A percentile compares a stretch with the other conserved stretches of the same genome.
Conservation (phyloP, 2,329 filamentous ascomycete species). For the Hypomyces perniciosus region DNA sequence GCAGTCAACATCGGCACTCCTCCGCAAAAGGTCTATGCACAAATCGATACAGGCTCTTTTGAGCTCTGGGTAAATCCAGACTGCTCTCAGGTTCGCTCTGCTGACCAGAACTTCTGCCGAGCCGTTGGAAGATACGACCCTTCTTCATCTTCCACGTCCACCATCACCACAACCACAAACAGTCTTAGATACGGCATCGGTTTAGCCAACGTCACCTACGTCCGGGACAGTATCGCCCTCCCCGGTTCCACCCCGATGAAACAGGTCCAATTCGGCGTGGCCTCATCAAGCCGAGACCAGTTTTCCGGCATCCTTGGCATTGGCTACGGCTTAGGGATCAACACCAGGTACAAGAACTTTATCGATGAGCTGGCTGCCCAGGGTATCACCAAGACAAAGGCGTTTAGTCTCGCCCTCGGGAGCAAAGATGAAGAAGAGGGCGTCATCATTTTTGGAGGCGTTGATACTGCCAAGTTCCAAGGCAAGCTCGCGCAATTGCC, state of each 20-base stretch:
- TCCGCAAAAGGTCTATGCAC: constrained; percentile 46
- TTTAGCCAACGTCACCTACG: constrained; percentile 44
- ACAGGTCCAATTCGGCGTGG: constrained; percentile 60
- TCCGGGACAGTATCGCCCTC: constrained; percentile 40
- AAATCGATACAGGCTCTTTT: constrained; percentile 55
- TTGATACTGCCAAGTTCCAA: constrained; percentile 58
- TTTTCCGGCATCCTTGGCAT: constrained; percentile 65
- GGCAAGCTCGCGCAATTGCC: constrained; percentile 56
- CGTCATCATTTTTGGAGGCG: constrained; percentile 62
- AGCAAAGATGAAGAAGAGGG: constrained; percentile 54
- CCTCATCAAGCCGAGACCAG: constrained; percentile 42
- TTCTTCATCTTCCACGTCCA: constrained; percentile 34
- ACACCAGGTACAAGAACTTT: constrained; percentile 44
- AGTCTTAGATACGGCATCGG: constrained; percentile 47
- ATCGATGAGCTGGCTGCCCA: constrained; percentile 45
- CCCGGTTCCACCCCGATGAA: constrained; percentile 33
- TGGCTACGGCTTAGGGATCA: constrained; percentile 53
- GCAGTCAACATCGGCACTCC: constrained; percentile 47
- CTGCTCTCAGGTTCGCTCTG: constrained; percentile 39
- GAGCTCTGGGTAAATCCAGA: constrained; percentile 59
- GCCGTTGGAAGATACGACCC: constrained; percentile 40
- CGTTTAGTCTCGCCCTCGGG: constrained; percentile 61
- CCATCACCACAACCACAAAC: constrained; percentile 28
- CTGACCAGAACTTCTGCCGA: constrained; percentile 40
- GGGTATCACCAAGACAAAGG: constrained; percentile 52